A percentile compares a stretch with the other conserved stretches of the same genome.
Conservation (phyloP, 805 yeast genomes). For the Kodamaea hsintzibuensis region DNA sequence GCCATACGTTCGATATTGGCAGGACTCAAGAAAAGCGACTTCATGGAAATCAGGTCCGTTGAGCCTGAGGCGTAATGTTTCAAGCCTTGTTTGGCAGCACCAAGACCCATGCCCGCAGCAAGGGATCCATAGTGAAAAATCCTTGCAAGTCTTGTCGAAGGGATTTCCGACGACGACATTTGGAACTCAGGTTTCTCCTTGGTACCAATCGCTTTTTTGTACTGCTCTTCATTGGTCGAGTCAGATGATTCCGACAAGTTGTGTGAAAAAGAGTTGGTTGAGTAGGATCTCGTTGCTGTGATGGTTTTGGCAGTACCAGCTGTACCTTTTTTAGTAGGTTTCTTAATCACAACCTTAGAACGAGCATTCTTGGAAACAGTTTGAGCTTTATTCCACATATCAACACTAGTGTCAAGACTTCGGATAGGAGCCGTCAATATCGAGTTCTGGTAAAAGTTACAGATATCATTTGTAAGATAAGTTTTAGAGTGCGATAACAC, state of each 20-base stretch:
- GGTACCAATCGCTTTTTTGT: conserved; percentile 4
- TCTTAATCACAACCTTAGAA: neutral
- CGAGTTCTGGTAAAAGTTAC: conserved; percentile 21
- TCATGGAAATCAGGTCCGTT: conserved; percentile 47
- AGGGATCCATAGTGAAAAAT: conserved; percentile 89
- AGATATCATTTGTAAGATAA: conserved; percentile 21
- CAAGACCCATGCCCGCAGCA: conserved; percentile 88
- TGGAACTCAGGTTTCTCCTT: conserved; percentile 9
- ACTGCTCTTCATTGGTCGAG: neutral
- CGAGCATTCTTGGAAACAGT: neutral
- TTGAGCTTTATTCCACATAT: conserved; percentile 24
- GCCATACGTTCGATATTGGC: conserved; percentile 86
- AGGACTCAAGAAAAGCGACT: conserved; percentile 69
- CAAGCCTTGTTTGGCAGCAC: conserved; percentile 77
- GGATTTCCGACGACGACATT: conserved; percentile 63
- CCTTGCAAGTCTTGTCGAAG: conserved; percentile 82
- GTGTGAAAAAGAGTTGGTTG: conserved; percentile 9
- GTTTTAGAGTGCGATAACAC: conserved; percentile 21
- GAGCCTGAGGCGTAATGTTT: conserved; percentile 56
- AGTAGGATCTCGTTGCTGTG: neutral
- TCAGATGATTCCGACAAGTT: neutral
- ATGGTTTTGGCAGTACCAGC: neutral
- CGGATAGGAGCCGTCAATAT: conserved; percentile 21
- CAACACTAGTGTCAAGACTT: conserved; percentile 18
- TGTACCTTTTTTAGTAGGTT: neutral